Conservation (phyloP, 495 filamentous ascomycete species). For the Tuber calosporum region DNA sequence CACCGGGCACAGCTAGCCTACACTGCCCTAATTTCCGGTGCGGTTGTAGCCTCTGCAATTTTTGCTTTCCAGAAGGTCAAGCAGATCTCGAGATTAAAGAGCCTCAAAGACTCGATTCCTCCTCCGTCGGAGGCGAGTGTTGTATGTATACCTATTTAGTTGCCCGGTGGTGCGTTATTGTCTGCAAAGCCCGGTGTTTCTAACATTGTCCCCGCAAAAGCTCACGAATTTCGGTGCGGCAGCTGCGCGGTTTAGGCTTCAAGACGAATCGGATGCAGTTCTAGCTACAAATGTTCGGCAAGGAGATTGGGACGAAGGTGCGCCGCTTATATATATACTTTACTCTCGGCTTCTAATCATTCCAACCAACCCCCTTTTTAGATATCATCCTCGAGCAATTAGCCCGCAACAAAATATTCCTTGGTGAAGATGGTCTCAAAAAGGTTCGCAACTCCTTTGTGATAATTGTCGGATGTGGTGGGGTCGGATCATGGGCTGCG, state of each 20-base stretch:
- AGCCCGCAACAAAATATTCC: constrained; percentile 87
- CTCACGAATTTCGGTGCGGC: constrained; percentile 68
- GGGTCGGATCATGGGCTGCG: constrained; percentile 86
- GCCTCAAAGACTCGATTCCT: constrained; percentile 69
- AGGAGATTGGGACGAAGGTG: constrained; percentile 88
- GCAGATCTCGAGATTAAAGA: constrained; percentile 55
- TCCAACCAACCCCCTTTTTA: constrained; percentile 34
- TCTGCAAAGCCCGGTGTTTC: constrained; percentile 44
- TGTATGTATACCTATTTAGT: constrained; percentile 40
- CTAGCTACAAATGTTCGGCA: constrained; percentile 72
- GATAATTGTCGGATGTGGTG: constrained; percentile 85
- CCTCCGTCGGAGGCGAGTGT: constrained; percentile 34
- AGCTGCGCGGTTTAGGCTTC: constrained; percentile 47
- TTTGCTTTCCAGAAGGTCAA: constrained; percentile 63
- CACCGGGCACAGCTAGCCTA: constrained; percentile 62
- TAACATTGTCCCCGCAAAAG: constrained; percentile 47
- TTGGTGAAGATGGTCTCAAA: constrained; percentile 68
- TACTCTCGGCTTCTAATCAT: neutral
- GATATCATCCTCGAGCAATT: constrained; percentile 94
- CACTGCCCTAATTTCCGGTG: constrained; percentile 68
- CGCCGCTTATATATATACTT: neutral
- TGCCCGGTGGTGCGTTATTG: constrained; percentile 38
- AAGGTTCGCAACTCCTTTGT: constrained; percentile 76
- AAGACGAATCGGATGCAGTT: constrained; percentile 66
- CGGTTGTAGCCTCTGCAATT: constrained; percentile 63